phyloP scores from a whole-genome alignment of 352 stramenopile species.

The Pythium grandisporangium region DNA sequence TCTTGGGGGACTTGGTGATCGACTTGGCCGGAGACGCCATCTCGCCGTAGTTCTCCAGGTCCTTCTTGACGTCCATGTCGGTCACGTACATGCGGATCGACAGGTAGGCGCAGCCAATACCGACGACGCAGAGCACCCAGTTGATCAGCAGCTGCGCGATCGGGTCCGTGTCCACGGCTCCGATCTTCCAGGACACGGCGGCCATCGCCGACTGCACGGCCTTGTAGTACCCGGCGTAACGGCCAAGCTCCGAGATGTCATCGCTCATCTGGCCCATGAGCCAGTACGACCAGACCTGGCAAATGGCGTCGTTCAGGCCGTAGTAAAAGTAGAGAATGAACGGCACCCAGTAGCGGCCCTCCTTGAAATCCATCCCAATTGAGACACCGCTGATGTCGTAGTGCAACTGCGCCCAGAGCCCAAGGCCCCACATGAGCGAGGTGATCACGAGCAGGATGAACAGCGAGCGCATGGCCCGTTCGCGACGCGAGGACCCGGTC shows the following conservation, averaged over 20 bases:
- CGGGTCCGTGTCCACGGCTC: constrained; percentile 12
- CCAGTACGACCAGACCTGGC: constrained; percentile 80
- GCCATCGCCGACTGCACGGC: constrained; percentile 32
- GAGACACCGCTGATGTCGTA: constrained; percentile 13
- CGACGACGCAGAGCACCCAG: constrained; percentile 18
- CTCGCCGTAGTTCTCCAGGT: no score
- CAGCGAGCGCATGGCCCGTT: neutral
- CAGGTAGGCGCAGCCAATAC: constrained; percentile 5
- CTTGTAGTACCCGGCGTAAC: constrained; percentile 67
- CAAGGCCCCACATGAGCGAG: constrained; percentile 22
- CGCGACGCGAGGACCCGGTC: no score
- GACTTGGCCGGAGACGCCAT: no score
- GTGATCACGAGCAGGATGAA: constrained; percentile 9
- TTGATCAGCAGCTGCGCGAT: constrained; percentile 23
- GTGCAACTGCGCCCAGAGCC: constrained; percentile 17
- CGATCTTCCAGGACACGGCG: constrained; percentile 27
- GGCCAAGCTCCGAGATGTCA: constrained; percentile 24
- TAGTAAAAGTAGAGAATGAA: constrained; percentile 60
- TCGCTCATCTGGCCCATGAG: no score
- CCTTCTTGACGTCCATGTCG: no score
- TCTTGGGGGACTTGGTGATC: no score
- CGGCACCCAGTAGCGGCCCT: constrained; percentile 10
- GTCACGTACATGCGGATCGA: no score
- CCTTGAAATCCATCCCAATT: constrained; percentile 9
- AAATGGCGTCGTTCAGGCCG: constrained; percentile 61